Base-by-base conservation (phyloP, 1,284 basidiomycete genomes). In the Vanrija sp. region DNA sequence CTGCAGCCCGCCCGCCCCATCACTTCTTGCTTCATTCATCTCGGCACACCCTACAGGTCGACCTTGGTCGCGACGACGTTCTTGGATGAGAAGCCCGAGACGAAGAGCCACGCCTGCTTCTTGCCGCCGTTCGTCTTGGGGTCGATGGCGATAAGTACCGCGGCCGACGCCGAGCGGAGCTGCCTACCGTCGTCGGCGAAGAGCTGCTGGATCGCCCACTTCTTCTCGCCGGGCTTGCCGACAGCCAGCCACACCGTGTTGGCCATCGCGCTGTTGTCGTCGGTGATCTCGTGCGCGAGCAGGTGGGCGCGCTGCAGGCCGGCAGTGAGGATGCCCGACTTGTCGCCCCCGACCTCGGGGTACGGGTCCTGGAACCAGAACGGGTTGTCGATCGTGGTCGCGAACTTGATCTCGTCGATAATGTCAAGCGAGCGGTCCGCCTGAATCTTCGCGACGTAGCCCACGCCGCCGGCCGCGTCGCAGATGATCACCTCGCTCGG, bases 301-400 rank as follows among this genome's bases (percentile, higher is more conserved):
- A 53, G 46, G 25, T 51, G 21, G 1, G 51, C 68, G 18, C 56
- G 42, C 18, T 50, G 8, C 4, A 69, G 55, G 21, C 69, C 69
- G 7, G 65, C 59, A 26, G 64, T 55, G 51, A 71, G 44, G 42
- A 64, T 49, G 16, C 65, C 69, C 5, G 49, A 53, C 12, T 55
- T 43, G 44, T 68, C 59, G 52, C 50, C 38, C 15, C 38, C 38
- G 42, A 29, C 38, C n/a, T 39, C 25, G 14, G 65, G 57, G 56
- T 57, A 67, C 14, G 63, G 60, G 52, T 69, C 66, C 15, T 16
- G 12, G 46, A 62, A 67, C 62, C 60, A 71, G 23, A 54, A 59
- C 6, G 69, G 69, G 57, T 69, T 71, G 52, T 71, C 69, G 51
- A 71, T 58, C 15, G 62, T 67, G 40, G 19, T 48, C 26, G 43